phyloP scores from a whole-genome alignment of 441 rosid species.

The Dalechampia spathulata region DNA sequence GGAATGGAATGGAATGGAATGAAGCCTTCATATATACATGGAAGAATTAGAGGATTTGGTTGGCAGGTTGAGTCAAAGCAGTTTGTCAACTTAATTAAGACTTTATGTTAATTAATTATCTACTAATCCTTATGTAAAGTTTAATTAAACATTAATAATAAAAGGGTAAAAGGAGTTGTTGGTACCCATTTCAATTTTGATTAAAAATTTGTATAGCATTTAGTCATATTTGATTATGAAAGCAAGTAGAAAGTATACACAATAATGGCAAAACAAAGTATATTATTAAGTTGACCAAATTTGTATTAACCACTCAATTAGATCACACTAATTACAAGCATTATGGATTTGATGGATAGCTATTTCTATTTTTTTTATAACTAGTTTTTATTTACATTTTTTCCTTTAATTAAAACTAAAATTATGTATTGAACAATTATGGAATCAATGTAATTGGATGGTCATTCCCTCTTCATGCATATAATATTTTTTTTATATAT shows the following conservation, averaged over 20 bases:
- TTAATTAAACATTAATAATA: neutral
- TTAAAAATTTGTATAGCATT: neutral
- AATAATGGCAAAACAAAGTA: neutral
- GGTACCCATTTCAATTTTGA: slow-evolving; percentile 19
- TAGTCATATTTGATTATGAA: too few relatives aligned
- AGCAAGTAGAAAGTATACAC: slow-evolving; percentile 1
- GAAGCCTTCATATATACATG: slow-evolving; percentile 23
- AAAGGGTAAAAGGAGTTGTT: slow-evolving; percentile 35
- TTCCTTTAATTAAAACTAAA: too few relatives aligned
- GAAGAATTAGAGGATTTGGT: slow-evolving; percentile 15
- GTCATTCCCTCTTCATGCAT: too few relatives aligned
- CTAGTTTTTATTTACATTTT: too few relatives aligned
- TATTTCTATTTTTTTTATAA: neutral
- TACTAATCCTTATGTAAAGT: too few relatives aligned
- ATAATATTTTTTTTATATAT: too few relatives aligned
- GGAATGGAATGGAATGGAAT: slow-evolving; percentile 16
- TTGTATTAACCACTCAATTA: slow-evolving; percentile 12
- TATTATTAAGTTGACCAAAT: slow-evolving; percentile 6
- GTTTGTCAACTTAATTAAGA: neutral
- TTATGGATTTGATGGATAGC: slow-evolving; percentile 1
- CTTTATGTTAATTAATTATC: too few relatives aligned
- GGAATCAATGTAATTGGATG: too few relatives aligned
- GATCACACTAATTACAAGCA: neutral
- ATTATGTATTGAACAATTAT: too few relatives aligned
- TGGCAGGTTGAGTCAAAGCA: neutral